Conservation (phyloP, 108 stramenopile genomes). For the Seminavis robusta region DNA sequence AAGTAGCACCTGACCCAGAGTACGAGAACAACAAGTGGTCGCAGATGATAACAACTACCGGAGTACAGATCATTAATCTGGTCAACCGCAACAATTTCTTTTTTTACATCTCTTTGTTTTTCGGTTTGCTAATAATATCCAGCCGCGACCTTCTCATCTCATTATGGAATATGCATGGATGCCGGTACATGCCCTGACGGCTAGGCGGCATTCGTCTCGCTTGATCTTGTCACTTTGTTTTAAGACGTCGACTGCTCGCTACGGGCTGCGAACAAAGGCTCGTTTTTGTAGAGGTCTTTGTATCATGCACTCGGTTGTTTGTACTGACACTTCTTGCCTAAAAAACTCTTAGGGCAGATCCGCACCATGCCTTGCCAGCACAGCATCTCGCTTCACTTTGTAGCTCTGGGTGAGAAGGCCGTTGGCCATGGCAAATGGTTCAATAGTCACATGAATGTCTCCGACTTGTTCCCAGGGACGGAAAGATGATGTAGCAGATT, state of each 20-base stretch:
- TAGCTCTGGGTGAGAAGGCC: conserved; percentile 93
- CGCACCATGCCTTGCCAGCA: conserved; percentile 63
- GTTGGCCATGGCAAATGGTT: conserved; percentile 94
- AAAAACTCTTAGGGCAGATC: conserved; percentile 41
- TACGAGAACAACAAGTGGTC: not conserved
- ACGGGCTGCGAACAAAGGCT: not conserved
- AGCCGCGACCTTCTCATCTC: too few relatives aligned
- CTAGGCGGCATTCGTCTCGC: not conserved
- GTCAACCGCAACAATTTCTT: not conserved
- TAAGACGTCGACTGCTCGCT: not conserved
- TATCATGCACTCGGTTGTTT: not conserved
- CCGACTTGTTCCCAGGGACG: conserved; percentile 81
- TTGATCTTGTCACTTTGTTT: not conserved
- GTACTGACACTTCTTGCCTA: not conserved
- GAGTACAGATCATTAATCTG: not conserved
- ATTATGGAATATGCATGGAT: too few relatives aligned
- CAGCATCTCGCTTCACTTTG: conserved; percentile 91
- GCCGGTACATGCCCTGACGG: not conserved
- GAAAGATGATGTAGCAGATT: conserved; percentile 54
- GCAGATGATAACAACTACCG: not conserved
- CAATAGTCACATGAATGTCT: conserved; percentile 73
- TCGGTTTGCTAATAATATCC: too few relatives aligned
- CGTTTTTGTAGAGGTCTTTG: too few relatives aligned
- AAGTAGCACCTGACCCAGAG: not conserved
- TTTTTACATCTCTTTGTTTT: too few relatives aligned